Percentiles rank a stretch among this genome's conserved stretches.
These are phyloP conservation scores for Paraurostyla sp. DNA, from an alignment of 73 alveolate species.

Conservation along the genomic window DNA sequence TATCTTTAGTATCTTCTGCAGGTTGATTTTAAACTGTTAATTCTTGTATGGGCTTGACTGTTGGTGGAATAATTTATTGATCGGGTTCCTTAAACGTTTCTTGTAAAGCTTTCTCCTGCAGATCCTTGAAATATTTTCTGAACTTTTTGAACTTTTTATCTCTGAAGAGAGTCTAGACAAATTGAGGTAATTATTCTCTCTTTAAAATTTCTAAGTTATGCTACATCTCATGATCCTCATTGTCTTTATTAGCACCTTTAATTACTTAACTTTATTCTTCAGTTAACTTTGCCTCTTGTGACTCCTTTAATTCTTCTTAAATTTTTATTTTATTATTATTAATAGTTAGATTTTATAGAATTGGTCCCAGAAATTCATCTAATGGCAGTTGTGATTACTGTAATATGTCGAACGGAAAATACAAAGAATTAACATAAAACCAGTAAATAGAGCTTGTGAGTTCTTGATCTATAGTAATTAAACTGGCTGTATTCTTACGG, in stretches of 20 bases:
- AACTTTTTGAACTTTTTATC: conserved; percentile 39
- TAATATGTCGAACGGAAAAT: conserved; percentile 64
- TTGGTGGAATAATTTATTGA: neutral
- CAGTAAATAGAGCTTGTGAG: conserved; percentile 65
- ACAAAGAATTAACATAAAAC: conserved; percentile 64
- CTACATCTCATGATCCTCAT: neutral
- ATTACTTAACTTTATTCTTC: neutral
- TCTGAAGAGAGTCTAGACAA: neutral
- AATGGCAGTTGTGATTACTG: conserved; percentile 61
- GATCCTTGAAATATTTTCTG: conserved; percentile 21
- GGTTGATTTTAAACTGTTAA: neutral
- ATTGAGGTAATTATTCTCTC: too few species aligned
- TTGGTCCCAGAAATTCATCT: conserved; percentile 39
- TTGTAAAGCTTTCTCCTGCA: neutral
- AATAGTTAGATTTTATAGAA: conserved; percentile 58
- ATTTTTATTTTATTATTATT: neutral
- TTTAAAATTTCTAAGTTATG: too few species aligned
- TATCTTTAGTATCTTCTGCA: too few species aligned
- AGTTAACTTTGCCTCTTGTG: too few species aligned
- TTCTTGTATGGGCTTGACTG: too few species aligned
- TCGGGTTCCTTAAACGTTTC: neutral
- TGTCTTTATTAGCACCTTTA: neutral
- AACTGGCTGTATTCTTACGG: neutral
- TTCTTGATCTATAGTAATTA: conserved; percentile 20
- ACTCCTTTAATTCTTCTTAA: conserved; percentile 32